Evolutionary conservation across 768 basidiomycete species (phyloP).

Genomic region (Kwoniella sp.): DNA sequence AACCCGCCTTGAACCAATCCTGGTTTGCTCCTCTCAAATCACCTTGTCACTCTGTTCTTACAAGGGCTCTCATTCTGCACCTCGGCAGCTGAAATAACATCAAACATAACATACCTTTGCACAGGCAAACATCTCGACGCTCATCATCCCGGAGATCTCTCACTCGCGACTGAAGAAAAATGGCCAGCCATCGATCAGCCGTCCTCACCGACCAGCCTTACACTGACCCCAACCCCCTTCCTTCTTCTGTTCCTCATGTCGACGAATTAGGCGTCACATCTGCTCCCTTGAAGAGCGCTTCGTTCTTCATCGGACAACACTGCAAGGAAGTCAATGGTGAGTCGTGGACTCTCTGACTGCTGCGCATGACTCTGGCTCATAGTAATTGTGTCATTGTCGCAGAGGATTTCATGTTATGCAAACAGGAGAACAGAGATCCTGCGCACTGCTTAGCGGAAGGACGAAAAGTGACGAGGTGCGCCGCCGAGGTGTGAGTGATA

Average conservation of each 20-base stretch:
- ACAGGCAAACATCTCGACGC: no score
- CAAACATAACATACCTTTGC: no score
- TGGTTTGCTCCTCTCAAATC: conserved; percentile 16
- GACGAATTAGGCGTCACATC: conserved; percentile 86
- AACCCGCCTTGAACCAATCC: conserved; percentile 15
- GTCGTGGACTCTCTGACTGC: conserved; percentile 39
- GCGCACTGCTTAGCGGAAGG: conserved; percentile 95
- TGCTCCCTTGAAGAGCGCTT: conserved; percentile 91
- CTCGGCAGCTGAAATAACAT: no score
- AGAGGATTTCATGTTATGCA: conserved; percentile 99
- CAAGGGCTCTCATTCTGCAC: no score
- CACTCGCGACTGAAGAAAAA: not conserved
- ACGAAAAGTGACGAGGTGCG: conserved; percentile 90
- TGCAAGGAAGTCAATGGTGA: conserved; percentile 96
- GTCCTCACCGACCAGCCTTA: conserved; percentile 52
- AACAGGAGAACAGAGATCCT: conserved; percentile 84
- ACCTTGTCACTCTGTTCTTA: not conserved
- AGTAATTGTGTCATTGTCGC: conserved; percentile 15
- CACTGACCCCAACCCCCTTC: conserved; percentile 57
- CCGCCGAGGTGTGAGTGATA: conserved; percentile 84
- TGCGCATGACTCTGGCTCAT: no score
- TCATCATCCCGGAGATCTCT: no score
- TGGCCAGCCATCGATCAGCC: conserved; percentile 32
- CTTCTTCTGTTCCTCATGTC: conserved; percentile 68
- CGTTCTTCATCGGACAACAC: conserved; percentile 93